Base-by-base conservation (phyloP, 2,329 filamentous ascomycete species). In the Pestalotiopsis sp. region DNA sequence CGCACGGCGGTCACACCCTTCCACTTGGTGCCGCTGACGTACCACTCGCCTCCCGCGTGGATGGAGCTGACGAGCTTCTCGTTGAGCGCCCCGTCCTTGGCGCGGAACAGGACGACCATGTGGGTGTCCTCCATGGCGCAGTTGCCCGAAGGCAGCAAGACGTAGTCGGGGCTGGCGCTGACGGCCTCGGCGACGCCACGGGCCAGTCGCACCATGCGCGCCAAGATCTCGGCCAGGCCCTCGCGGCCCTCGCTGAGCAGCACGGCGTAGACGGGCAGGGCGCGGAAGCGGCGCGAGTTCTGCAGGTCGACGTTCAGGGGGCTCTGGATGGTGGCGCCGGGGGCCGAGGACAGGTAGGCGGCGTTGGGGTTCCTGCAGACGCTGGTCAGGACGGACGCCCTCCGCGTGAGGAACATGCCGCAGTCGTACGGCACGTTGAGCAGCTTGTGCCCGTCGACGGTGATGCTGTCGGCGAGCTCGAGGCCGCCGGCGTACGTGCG, bases 391-490 rank as follows among this genome's bases (percentile, higher is more conserved):
- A 88, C 82, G 2, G 80, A 74, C 7, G 87, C 81, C 70, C 92
- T 88, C 20, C 90, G 88, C 65, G 91, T 93, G 74, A 97, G 88
- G 85, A 97, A 97, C 80, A 98, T 92, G 58, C 95, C 95, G 75
- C 92, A 95, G 79, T 98, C 95, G 75, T 98, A 98, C 0, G 95
- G 95, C 86, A 97, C 94, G 73, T 98, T 98, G 70, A 98, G 86
- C n/a, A 97, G 82, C 77, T 98, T 98, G 80, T 98, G 95, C 0
- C 88, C 92, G 75, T 98, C 95, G 2, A 92, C 91, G 0, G 93
- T 91, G 73, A 98, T 94, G 64, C 93, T 97, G 77, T 98, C 94
- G 3, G 93, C 94, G 2, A 97, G 83, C 70, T 97, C 91, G 13
- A 98, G 79, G 0, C 93, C 93, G 3, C 87, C 84, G 1, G 81